Conservation (phyloP, 2,329 filamentous ascomycete genomes). For the Pseudogymnoascus sp. region DNA sequence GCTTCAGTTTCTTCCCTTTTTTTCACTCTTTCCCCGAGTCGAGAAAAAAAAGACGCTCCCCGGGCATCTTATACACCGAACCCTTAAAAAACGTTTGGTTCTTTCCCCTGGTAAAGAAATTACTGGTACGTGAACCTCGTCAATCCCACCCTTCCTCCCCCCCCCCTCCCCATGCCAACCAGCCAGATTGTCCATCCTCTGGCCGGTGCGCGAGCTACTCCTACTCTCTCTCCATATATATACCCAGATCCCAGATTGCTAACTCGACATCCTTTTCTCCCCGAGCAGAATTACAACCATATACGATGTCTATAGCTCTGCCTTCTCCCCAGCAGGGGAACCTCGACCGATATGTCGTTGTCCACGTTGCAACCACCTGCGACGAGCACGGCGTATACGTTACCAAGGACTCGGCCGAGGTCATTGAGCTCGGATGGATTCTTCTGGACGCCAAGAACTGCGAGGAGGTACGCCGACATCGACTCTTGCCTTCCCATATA, state of each 20-base stretch:
- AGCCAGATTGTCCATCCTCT: not conserved
- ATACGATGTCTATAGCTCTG: conserved; percentile 40
- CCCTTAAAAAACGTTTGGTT: not conserved
- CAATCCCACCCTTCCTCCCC: not conserved
- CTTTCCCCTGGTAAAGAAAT: not conserved
- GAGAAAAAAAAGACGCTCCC: not conserved
- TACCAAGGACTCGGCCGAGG: conserved; percentile 97
- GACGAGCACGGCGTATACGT: conserved; percentile 99
- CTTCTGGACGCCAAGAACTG: conserved; percentile 83
- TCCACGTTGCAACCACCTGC: conserved; percentile 97
- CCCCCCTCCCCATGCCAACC: not conserved
- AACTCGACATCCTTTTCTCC: not conserved
- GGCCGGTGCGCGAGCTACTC: not conserved
- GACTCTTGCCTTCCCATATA: conserved; percentile 9
- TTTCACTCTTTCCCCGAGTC: not conserved
- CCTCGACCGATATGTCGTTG: conserved; percentile 94
- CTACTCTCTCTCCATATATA: not conserved
- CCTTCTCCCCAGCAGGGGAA: conserved; percentile 47
- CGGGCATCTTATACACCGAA: not conserved
- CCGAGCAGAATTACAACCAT: not conserved
- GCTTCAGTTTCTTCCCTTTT: not conserved
- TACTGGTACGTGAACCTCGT: not conserved
- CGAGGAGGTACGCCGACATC: conserved; percentile 64
- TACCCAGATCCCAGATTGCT: not conserved
- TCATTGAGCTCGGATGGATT: conserved; percentile 98